Conservation (phyloP, 225 moss, liverwort and hornwort genomes). For the Bryum argenteum region DNA sequence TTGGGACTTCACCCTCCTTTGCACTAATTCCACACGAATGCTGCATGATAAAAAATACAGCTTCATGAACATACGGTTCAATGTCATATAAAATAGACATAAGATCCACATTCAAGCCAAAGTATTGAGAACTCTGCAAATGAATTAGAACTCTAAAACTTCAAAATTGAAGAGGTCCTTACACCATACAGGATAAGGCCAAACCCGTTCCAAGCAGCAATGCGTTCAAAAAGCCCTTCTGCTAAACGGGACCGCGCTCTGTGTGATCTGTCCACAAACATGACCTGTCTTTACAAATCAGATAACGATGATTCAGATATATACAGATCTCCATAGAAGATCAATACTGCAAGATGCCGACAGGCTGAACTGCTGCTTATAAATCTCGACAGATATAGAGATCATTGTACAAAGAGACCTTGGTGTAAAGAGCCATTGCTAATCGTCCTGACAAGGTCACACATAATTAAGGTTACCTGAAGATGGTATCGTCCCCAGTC, state of each 20-base stretch:
- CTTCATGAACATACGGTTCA: not conserved
- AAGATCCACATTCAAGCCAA: not conserved
- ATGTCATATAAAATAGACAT: constrained; percentile 23
- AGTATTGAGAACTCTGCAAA: constrained; percentile 1
- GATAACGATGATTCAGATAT: not conserved
- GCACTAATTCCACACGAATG: constrained; percentile 45
- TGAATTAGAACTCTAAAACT: constrained; percentile 22
- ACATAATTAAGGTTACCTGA: constrained; percentile 37
- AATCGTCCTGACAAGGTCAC: constrained; percentile 12
- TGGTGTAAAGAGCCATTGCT: not conserved
- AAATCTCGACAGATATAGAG: constrained; percentile 3
- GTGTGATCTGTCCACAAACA: constrained; percentile 67
- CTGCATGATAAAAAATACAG: not conserved
- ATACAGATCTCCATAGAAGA: not conserved
- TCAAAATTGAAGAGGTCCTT: constrained; percentile 10
- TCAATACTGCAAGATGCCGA: not conserved
- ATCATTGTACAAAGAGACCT: not conserved
- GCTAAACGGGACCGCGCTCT: constrained; percentile 53
- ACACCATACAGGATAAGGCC: constrained; percentile 62
- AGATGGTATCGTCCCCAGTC: constrained; percentile 71
- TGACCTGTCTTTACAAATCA: constrained; percentile 49
- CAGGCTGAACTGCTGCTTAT: not conserved
- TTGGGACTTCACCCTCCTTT: constrained; percentile 56
- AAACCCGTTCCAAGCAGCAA: constrained; percentile 66
- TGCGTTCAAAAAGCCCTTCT: constrained; percentile 61